phyloP scores from a whole-genome alignment of 2,329 filamentous ascomycete genomes.

The Fusarium sublunatum region DNA sequence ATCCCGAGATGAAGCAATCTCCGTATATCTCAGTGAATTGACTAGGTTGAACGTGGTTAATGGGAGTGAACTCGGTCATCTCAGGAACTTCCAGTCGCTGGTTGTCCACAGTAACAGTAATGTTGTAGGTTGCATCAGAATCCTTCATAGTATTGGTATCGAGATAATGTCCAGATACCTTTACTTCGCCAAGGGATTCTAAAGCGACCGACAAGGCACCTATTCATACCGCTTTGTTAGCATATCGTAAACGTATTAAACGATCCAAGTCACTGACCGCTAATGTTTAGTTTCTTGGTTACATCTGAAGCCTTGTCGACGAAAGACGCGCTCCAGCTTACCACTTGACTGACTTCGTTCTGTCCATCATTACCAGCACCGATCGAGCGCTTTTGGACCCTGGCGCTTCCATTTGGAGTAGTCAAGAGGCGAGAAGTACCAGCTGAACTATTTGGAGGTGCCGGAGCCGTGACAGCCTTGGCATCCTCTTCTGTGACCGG shows the following conservation, averaged over 20 bases:
- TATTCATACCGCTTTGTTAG: not conserved
- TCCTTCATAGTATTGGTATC: slow-evolving; percentile 11
- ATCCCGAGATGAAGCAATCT: slow-evolving; percentile 35
- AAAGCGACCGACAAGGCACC: slow-evolving; percentile 8
- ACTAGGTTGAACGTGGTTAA: slow-evolving; percentile 5
- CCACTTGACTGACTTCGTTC: slow-evolving; percentile 20
- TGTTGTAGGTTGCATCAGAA: slow-evolving; percentile 9
- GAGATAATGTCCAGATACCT: slow-evolving; percentile 4
- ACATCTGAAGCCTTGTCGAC: slow-evolving; percentile 17
- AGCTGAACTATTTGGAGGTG: not conserved
- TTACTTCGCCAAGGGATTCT: slow-evolving; percentile 4
- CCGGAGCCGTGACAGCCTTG: not conserved
- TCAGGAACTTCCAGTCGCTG: slow-evolving; percentile 14
- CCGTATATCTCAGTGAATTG: slow-evolving; percentile 34
- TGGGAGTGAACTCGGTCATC: slow-evolving; percentile 17
- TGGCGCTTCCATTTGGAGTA: not conserved
- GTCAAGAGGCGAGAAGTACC: not conserved
- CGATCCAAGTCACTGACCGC: not conserved
- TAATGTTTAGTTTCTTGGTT: slow-evolving; percentile 12
- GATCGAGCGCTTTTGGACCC: not conserved
- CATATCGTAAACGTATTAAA: not conserved
- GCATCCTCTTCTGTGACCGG: not conserved
- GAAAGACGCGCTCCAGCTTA: slow-evolving; percentile 16
- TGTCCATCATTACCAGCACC: slow-evolving; percentile 1
- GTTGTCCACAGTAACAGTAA: slow-evolving; percentile 9